phyloP scores from a whole-genome alignment of 2,329 filamentous ascomycete genomes.

The Colletotrichum chrysophilum region DNA sequence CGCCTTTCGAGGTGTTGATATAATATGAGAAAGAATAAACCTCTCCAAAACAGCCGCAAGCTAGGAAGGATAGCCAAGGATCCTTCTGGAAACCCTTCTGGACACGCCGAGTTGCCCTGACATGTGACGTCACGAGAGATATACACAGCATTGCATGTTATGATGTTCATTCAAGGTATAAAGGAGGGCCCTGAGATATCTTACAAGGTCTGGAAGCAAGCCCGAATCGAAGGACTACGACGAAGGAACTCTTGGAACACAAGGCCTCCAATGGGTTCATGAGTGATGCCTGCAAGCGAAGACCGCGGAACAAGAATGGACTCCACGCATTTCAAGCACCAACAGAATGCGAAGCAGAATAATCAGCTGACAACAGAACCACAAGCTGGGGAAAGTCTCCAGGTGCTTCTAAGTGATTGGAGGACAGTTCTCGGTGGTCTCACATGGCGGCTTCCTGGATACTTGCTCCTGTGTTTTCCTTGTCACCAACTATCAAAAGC shows the following conservation, averaged over 20 bases:
- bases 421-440: not conserved
- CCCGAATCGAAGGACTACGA: not conserved
- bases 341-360: not conserved
- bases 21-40: accelerated
- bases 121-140: accelerated
- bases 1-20: not conserved
- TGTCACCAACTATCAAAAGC: not conserved
- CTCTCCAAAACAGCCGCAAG: not conserved
- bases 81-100: not conserved
- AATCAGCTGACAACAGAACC: accelerated
- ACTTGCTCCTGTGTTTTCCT: not conserved
- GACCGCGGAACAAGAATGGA: accelerated
- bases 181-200: not conserved
- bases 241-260: no score
- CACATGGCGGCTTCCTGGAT: no score
- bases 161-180: not conserved
- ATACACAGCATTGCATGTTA: not conserved
- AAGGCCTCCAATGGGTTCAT: not conserved
- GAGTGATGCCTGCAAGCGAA: not conserved
- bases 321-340: no score
- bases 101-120: not conserved
- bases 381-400: accelerated
- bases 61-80: accelerated
- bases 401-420: no score
- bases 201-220: not conserved